A percentile compares a stretch with the other conserved stretches of the same genome.
Conservation (phyloP, 306 rosid species). For the Prunus mira region DNA sequence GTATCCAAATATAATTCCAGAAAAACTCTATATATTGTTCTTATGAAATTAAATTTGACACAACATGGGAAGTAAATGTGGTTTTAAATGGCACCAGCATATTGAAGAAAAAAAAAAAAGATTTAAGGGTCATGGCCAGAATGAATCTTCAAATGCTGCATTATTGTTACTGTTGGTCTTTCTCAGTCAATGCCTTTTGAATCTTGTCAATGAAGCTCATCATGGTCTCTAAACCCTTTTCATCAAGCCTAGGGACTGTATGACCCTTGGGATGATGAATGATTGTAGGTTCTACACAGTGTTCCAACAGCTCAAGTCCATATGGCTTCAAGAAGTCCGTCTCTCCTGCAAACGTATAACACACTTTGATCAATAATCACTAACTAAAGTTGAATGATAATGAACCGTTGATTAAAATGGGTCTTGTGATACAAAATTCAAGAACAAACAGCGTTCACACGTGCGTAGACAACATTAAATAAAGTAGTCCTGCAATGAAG, state of each 20-base stretch:
- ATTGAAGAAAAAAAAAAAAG: too few relatives aligned
- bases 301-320: slow-evolving; percentile 51
- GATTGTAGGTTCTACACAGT: slow-evolving; percentile 48
- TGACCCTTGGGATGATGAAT: slow-evolving; percentile 88
- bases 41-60: too few relatives aligned
- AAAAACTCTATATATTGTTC: too few relatives aligned
- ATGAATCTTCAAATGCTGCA: neutral
- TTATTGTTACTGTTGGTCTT: neutral
- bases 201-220: slow-evolving; percentile 49
- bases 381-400: too few relatives aligned
- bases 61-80: too few relatives aligned
- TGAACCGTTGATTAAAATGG: neutral
- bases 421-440: neutral
- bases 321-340: slow-evolving; percentile 59
- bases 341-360: slow-evolving; percentile 49
- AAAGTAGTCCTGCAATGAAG: neutral
- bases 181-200: slow-evolving; percentile 22
- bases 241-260: slow-evolving; percentile 73
- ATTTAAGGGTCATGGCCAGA: too few relatives aligned
- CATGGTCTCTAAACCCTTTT: slow-evolving; percentile 39
- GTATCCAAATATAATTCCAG: too few relatives aligned
- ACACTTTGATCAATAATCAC: neutral
- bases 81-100: neutral
- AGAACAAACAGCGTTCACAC: neutral
- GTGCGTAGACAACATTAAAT: neutral